phyloP scores from a whole-genome alignment of 176 grass and related monocot species.

The Coix lacrymajobi region DNA sequence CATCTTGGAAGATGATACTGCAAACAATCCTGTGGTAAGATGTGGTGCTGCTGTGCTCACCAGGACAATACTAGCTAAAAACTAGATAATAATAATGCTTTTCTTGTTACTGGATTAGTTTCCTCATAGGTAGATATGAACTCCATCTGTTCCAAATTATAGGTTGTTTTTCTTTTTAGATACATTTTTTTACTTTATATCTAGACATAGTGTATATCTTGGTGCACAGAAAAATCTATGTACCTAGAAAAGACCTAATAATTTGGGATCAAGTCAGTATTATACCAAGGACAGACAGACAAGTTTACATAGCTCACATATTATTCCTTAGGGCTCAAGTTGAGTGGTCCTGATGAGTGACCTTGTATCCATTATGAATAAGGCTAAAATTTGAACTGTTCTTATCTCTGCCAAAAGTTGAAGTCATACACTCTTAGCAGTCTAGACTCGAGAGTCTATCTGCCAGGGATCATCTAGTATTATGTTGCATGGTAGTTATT shows the following conservation, averaged over 20 bases:
- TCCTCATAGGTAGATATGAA: background rate
- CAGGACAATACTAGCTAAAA: background rate
- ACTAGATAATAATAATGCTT: background rate
- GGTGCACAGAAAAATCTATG: background rate
- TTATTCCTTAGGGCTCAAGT: background rate
- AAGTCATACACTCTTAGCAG: background rate
- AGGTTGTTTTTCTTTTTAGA: background rate
- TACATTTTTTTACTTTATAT: background rate
- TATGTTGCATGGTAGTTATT: background rate
- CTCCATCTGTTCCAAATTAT: background rate
- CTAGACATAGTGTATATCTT: background rate
- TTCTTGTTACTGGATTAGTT: background rate
- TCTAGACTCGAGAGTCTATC: background rate
- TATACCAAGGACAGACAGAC: background rate
- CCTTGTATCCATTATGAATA: slow-evolving; percentile 4
- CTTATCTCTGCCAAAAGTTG: background rate
- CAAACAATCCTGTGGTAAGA: slow-evolving; percentile 76
- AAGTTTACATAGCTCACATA: background rate
- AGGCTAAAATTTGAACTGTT: background rate
- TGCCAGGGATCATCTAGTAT: background rate
- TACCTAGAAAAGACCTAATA: background rate
- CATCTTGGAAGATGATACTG: slow-evolving; percentile 68
- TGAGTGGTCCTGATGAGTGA: background rate
- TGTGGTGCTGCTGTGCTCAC: background rate
- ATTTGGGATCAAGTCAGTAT: background rate